Percentiles rank a stretch among this genome's conserved stretches.
These are phyloP conservation scores for Chalaropsis thielavioides DNA, from an alignment of 2,329 filamentous ascomycete genomes.

Conservation along the genomic window DNA sequence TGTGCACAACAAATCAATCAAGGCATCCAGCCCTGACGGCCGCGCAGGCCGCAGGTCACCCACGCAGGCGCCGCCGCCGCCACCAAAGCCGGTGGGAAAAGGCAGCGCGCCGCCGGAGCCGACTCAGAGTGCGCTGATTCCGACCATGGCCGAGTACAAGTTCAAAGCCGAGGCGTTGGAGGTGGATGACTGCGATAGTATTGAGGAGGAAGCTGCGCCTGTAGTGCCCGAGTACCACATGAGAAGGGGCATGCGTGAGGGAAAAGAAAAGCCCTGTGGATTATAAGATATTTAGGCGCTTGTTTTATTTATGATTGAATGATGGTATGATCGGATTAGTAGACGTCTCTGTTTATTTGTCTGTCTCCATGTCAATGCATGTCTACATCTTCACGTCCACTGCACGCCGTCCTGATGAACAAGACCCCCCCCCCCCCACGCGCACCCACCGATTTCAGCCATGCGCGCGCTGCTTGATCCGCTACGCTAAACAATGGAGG, in stretches of 20 bases:
- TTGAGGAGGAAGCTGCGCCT: conserved; percentile 6
- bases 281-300: neutral
- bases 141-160: conserved; percentile 11
- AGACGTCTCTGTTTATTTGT: neutral
- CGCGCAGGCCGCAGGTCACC: neutral
- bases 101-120: conserved; percentile 12
- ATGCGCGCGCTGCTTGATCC: no score
- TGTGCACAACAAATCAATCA: neutral
- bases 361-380: neutral
- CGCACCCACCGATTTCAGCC: no score
- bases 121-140: conserved; percentile 14
- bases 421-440: no score
- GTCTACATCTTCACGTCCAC: neutral
- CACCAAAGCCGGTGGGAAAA: conserved; percentile 5
- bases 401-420: neutral
- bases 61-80: neutral
- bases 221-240: conserved; percentile 13
- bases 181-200: conserved; percentile 8
- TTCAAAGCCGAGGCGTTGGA: neutral
- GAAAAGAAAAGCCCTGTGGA: neutral
- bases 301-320: neutral
- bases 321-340: neutral
- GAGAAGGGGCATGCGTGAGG: neutral
- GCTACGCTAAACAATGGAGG: neutral
- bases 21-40: neutral